phyloP scores from a whole-genome alignment of 345 rosid species.

The Balakata baccata region DNA sequence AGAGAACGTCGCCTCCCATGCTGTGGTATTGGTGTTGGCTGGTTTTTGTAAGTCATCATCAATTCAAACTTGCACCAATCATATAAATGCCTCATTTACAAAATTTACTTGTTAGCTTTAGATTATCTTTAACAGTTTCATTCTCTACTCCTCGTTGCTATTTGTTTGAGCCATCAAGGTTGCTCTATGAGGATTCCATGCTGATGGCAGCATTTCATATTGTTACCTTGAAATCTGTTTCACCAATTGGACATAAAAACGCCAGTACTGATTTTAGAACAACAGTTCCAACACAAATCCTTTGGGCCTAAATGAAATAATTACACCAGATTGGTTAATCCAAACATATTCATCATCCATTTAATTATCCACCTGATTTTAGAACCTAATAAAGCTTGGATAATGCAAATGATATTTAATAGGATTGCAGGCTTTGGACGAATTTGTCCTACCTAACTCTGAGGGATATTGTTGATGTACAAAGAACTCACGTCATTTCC shows the following conservation, averaged over 20 bases:
- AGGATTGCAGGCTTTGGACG: too few relatives aligned
- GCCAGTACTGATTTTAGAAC: not conserved
- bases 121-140: not conserved
- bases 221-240: not conserved
- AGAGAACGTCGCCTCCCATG: conserved; percentile 72
- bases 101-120: not conserved
- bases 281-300: not conserved
- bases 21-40: conserved; percentile 84
- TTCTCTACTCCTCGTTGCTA: not conserved
- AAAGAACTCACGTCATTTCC: too few relatives aligned
- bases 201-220: not conserved
- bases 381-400: too few relatives aligned
- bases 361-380: too few relatives aligned
- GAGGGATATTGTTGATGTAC: too few relatives aligned
- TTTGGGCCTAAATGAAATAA: not conserved
- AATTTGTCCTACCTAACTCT: too few relatives aligned
- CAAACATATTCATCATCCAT: too few relatives aligned
- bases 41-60: conserved; percentile 67
- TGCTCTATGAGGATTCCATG: not conserved
- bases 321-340: not conserved
- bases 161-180: not conserved
- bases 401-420: too few relatives aligned
- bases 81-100: not conserved
- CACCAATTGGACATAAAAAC: not conserved
- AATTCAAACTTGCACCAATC: not conserved